A percentile compares a stretch with the other conserved stretches of the same genome.
These are phyloP conservation scores for Chrysosporium keratinophilum DNA, from an alignment of 2,329 filamentous ascomycete species.

Conservation along the genomic window DNA sequence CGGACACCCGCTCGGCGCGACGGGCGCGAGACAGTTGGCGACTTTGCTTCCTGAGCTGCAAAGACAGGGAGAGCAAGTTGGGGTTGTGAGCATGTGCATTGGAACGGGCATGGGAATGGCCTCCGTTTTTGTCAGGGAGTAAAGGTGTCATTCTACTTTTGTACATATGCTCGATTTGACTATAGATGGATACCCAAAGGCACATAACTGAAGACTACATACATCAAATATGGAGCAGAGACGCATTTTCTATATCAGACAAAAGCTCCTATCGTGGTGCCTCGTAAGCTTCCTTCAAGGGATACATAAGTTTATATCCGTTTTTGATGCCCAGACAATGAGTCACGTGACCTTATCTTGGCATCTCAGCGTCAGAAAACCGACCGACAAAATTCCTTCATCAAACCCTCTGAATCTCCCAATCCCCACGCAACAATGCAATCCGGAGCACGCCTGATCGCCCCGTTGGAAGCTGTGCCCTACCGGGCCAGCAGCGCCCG, in stretches of 20 bases:
- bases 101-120: constrained; percentile 74
- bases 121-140: constrained; percentile 56
- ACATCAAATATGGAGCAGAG: too few relatives aligned
- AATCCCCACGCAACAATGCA: constrained; percentile 26
- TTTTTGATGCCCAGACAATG: neutral
- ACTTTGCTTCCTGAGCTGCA: constrained; percentile 62
- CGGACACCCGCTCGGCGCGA: constrained; percentile 83
- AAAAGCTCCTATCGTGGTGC: too few relatives aligned
- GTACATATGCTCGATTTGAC: neutral
- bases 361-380: constrained; percentile 1
- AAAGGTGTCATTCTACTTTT: constrained; percentile 15
- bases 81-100: constrained; percentile 85
- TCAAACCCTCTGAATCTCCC: neutral
- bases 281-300: too few relatives aligned
- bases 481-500: constrained; percentile 22
- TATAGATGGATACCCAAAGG: neutral
- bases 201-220: neutral
- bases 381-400: constrained; percentile 1
- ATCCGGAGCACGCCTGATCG: constrained; percentile 29
- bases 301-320: too few relatives aligned
- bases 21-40: constrained; percentile 68
- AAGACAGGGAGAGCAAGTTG: constrained; percentile 59
- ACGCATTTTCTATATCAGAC: too few relatives aligned
- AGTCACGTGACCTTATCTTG: constrained; percentile 2
- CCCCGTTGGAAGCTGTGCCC: constrained; percentile 27